Evolutionary conservation across 257 asterid genomes (phyloP).

Genomic region (Avicennia marina): DNA sequence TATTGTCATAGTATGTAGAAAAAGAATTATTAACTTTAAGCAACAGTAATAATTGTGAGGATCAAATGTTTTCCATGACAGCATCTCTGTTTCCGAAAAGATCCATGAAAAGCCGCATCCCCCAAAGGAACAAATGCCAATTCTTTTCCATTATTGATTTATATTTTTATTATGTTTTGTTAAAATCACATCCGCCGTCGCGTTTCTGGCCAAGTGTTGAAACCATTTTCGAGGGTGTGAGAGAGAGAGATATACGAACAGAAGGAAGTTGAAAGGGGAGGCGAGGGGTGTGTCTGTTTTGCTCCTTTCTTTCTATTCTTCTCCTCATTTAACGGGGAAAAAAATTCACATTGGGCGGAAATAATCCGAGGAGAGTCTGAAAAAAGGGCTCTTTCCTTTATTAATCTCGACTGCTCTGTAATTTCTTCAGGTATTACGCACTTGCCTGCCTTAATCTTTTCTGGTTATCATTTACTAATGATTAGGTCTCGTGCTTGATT

Average conservation of each 20-base stretch:
- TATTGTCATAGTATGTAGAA: not conserved
- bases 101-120: conserved; percentile 1
- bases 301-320: not conserved
- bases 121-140: conserved; percentile 17
- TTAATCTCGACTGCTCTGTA: conserved; percentile 7
- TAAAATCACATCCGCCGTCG: conserved; percentile 7
- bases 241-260: not conserved
- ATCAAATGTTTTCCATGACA: not conserved
- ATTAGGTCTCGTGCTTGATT: conserved; percentile 13
- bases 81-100: conserved; percentile 13
- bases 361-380: conserved; percentile 17
- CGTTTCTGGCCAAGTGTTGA: conserved; percentile 12
- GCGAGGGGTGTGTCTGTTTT: conserved; percentile 11
- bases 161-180: not conserved
- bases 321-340: conserved; percentile 4
- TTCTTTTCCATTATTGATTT: conserved; percentile 13
- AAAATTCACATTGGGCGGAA: conserved; percentile 9
- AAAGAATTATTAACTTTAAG: not conserved
- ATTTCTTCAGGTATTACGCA: conserved; percentile 27
- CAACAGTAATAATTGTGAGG: conserved; percentile 2
- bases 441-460: not conserved
- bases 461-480: conserved; percentile 17
- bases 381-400: conserved; percentile 6
- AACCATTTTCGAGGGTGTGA: conserved; percentile 6
- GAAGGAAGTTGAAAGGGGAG: conserved; percentile 6